Conservation (phyloP, 371 early-diverging fungal genomes). For the Massospora cicadina region DNA sequence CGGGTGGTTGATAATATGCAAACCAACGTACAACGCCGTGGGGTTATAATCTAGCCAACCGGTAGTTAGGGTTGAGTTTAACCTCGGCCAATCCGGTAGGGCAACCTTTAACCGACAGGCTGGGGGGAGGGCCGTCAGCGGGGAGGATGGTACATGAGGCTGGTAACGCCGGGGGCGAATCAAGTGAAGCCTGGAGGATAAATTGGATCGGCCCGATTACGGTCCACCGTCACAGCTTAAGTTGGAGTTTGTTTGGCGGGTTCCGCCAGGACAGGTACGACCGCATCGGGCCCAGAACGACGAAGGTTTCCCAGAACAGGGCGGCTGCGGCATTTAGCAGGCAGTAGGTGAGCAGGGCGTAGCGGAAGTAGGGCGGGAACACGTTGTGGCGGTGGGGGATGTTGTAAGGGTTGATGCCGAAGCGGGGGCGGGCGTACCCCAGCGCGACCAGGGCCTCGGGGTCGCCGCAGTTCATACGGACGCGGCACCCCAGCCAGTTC, state of each 20-base stretch:
- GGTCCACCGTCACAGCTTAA: conserved; percentile 9
- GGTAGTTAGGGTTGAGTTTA: too few species aligned
- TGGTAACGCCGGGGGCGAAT: too few species aligned
- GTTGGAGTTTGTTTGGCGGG: background rate
- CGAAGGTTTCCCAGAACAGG: conserved; percentile 17
- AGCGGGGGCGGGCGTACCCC: conserved; percentile 24
- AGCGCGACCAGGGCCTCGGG: conserved; percentile 20
- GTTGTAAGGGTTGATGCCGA: conserved; percentile 34
- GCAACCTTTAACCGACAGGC: too few species aligned
- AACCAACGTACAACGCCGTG: too few species aligned
- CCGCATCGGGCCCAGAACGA: conserved; percentile 21
- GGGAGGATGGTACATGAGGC: too few species aligned
- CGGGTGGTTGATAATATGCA: too few species aligned
- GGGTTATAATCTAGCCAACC: too few species aligned
- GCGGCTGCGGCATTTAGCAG: conserved; percentile 18
- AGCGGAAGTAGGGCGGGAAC: conserved; percentile 35
- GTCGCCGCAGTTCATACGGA: conserved; percentile 56
- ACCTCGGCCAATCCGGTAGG: too few species aligned
- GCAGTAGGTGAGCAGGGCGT: conserved; percentile 26
- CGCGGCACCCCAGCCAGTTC: conserved; percentile 41
- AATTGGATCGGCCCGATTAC: too few species aligned
- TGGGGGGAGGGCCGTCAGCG: too few species aligned
- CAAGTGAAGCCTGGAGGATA: too few species aligned
- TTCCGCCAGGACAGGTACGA: background rate
- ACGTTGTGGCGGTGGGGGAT: conserved; percentile 45